Evolutionary conservation across 306 rosid genomes (phyloP).

Genomic region (Sechiopsis laciniata): DNA sequence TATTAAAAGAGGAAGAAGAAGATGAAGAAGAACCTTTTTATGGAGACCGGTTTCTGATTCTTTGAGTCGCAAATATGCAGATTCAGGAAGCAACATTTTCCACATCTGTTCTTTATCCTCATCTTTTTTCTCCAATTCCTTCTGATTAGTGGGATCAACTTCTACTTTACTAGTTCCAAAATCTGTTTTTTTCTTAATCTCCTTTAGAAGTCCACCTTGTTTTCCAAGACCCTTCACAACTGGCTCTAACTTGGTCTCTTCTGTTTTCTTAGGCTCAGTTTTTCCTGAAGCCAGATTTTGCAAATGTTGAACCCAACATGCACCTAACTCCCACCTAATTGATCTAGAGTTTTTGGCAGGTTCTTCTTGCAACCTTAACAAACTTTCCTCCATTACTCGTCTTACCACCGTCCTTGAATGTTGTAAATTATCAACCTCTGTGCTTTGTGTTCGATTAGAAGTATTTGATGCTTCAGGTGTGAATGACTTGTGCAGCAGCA

Average conservation of each 20-base stretch:
- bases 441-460: constrained; percentile 39
- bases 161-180: constrained; percentile 50
- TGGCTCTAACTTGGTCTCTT: constrained; percentile 71
- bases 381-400: constrained; percentile 67
- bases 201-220: constrained; percentile 92
- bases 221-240: constrained; percentile 93
- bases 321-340: constrained; percentile 99
- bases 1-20: neutral
- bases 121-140: constrained; percentile 54
- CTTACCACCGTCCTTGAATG: constrained; percentile 52
- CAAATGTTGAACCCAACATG: constrained; percentile 96
- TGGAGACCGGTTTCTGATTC: constrained; percentile 91
- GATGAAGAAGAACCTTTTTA: constrained; percentile 50
- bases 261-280: constrained; percentile 60
- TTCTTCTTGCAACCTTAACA: constrained; percentile 64
- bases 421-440: constrained; percentile 46
- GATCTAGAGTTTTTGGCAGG: constrained; percentile 43
- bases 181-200: constrained; percentile 76
- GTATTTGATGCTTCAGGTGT: constrained; percentile 46
- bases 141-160: constrained; percentile 42
- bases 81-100: constrained; percentile 71
- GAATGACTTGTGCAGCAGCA: constrained; percentile 65
- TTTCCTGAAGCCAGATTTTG: constrained; percentile 80
- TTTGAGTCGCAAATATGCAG: constrained; percentile 78
- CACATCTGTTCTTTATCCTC: constrained; percentile 65